Conservation (phyloP, 108 stramenopile genomes). For the Fragilaria crotonensis region DNA sequence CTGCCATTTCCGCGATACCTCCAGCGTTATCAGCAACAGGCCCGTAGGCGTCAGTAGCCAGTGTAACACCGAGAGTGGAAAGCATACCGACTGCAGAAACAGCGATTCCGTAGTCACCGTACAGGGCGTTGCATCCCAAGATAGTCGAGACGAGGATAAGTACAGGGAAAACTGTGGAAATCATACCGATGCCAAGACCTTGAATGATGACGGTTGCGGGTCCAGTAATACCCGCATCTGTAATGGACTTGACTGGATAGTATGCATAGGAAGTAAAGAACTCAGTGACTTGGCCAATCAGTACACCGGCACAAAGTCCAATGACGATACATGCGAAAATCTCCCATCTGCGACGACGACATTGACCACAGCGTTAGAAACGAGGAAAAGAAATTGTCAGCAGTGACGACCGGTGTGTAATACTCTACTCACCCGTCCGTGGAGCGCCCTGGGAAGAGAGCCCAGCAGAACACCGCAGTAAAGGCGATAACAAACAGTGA, state of each 20-base stretch:
- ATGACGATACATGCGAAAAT: constrained; percentile 75
- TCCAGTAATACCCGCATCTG: constrained; percentile 83
- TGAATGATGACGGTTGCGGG: constrained; percentile 93
- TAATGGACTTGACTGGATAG: constrained; percentile 76
- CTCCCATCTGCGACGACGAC: too few relatives aligned
- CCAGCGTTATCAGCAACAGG: constrained; percentile 95
- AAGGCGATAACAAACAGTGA: constrained; percentile 51
- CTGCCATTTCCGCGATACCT: constrained; percentile 95
- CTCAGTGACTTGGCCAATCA: constrained; percentile 92
- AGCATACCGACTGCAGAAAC: constrained; percentile 95
- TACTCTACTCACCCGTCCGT: constrained; percentile 27
- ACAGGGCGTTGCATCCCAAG: constrained; percentile 73
- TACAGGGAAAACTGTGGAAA: constrained; percentile 84
- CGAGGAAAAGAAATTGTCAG: too few relatives aligned
- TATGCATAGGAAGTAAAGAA: constrained; percentile 90
- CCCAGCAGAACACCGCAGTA: constrained; percentile 32
- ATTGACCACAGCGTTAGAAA: too few relatives aligned
- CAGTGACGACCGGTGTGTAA: too few relatives aligned
- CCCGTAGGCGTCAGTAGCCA: constrained; percentile 94
- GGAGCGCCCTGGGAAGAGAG: constrained; percentile 41
- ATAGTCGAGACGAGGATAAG: constrained; percentile 80
- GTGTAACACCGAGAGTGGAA: constrained; percentile 82
- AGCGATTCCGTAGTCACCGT: constrained; percentile 85
- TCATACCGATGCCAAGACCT: constrained; percentile 89
- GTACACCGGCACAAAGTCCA: constrained; percentile 81